A percentile compares a stretch with the other conserved stretches of the same genome.
Conservation (phyloP, 2,329 filamentous ascomycete genomes). For the Xylaria digitata region DNA sequence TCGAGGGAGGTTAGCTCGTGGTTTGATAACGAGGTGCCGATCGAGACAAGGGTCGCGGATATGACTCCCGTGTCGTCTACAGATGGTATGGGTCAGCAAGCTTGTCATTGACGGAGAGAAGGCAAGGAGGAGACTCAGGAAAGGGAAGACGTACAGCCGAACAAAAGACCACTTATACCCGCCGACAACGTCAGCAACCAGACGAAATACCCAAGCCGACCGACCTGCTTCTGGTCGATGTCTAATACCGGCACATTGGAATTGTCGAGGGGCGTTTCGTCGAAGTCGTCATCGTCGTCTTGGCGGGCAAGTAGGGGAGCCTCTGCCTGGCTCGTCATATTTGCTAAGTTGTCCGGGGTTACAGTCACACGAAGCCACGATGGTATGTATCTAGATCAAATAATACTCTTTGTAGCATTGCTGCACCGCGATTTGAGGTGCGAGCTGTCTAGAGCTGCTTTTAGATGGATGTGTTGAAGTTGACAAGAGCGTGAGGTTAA, state of each 20-base stretch:
- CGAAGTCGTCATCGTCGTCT: conserved; percentile 35
- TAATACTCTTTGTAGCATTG: conserved; percentile 24
- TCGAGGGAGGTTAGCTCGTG: conserved; percentile 70
- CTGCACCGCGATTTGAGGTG: conserved; percentile 8
- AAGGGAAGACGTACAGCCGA: conserved; percentile 67
- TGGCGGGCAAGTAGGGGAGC: conserved; percentile 36
- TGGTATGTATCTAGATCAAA: background rate
- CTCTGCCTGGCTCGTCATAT: conserved; percentile 34
- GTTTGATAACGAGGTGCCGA: conserved; percentile 68
- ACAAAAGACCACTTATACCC: conserved; percentile 74
- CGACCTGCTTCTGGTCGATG: conserved; percentile 19
- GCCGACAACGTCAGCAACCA: conserved; percentile 72
- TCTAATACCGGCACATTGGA: conserved; percentile 14
- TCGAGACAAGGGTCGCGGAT: conserved; percentile 73
- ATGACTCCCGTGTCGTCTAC: conserved; percentile 76
- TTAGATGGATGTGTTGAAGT: background rate
- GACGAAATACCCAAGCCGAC: conserved; percentile 60
- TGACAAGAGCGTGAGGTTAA: conserved; percentile 1
- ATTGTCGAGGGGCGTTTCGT: conserved; percentile 25
- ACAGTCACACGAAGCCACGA: conserved; percentile 12
- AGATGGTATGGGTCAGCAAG: conserved; percentile 21
- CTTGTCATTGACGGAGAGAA: conserved; percentile 6
- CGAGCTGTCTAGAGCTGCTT: conserved; percentile 4
- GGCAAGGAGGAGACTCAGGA: background rate
- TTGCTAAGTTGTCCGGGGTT: background rate